Evolutionary conservation across 176 grass and related monocot species (phyloP).

Genomic region (Oryza coarctata): DNA sequence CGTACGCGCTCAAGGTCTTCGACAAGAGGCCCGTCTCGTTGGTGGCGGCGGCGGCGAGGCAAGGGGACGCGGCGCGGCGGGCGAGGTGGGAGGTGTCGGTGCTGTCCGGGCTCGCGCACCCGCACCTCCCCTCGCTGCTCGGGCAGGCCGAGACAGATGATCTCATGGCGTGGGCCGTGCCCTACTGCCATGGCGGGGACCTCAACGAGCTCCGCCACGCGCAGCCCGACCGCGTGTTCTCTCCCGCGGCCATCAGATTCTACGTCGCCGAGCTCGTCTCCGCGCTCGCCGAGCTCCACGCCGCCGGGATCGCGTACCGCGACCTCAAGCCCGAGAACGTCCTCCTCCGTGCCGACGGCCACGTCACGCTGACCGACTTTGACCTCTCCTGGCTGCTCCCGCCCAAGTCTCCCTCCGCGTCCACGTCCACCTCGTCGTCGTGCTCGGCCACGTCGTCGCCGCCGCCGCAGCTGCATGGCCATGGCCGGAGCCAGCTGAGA

Average conservation of each 20-base stretch:
- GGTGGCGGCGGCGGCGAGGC: neutral
- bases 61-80: constrained; percentile 62
- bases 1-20: constrained; percentile 91
- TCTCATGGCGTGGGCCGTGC: constrained; percentile 78
- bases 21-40: constrained; percentile 52
- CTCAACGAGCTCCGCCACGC: constrained; percentile 76
- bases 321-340: constrained; percentile 99
- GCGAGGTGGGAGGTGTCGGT: constrained; percentile 82
- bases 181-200: constrained; percentile 90
- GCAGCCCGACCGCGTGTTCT: constrained; percentile 73
- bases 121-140: constrained; percentile 75
- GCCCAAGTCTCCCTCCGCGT: constrained; percentile 12
- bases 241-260: constrained; percentile 72
- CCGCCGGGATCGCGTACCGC: constrained; percentile 77
- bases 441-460: constrained; percentile 41
- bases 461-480: neutral
- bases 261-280: constrained; percentile 82
- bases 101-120: constrained; percentile 69
- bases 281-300: constrained; percentile 81
- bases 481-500: constrained; percentile 32
- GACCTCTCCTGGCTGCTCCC: constrained; percentile 75
- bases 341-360: constrained; percentile 73
- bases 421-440: constrained; percentile 33
- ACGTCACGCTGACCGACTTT: constrained; percentile 87
- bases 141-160: constrained; percentile 68